phyloP scores from a whole-genome alignment of 2,329 filamentous ascomycete species.

The Acephala macrosclerotiorum region DNA sequence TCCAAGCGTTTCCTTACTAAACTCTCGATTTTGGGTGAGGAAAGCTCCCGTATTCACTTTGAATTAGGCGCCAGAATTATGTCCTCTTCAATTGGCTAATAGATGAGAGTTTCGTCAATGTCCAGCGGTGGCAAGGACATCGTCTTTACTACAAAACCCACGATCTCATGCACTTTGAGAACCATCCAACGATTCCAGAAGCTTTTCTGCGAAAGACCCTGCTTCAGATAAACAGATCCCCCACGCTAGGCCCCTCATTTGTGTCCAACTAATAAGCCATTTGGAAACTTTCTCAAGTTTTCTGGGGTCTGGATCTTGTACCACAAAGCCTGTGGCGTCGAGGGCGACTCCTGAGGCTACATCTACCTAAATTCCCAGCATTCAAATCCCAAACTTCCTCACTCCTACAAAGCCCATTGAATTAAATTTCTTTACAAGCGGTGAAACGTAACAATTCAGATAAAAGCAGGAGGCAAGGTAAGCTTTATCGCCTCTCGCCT shows the following conservation, averaged over 20 bases:
- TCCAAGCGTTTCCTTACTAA: too few relatives aligned
- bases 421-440: not conserved
- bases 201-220: not conserved
- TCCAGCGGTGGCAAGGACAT: not conserved
- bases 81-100: not conserved
- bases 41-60: not conserved
- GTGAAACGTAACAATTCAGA: conserved; percentile 17
- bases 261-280: not conserved
- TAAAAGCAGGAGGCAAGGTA: not conserved
- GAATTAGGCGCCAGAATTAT: not conserved
- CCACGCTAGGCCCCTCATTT: not conserved
- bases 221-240: conserved; percentile 3
- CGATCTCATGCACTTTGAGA: not conserved
- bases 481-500: conserved; percentile 8
- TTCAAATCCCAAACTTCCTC: not conserved
- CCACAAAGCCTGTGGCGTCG: not conserved
- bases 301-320: not conserved
- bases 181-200: not conserved
- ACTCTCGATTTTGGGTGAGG: too few relatives aligned
- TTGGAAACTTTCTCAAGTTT: not conserved
- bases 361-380: not conserved
- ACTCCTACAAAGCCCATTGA: too few relatives aligned
- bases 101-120: not conserved
- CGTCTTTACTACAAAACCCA: not conserved
- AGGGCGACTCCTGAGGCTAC: not conserved